Evolutionary conservation across 2,329 filamentous ascomycete species (phyloP).

Genomic region (Leptographium flavum): DNA sequence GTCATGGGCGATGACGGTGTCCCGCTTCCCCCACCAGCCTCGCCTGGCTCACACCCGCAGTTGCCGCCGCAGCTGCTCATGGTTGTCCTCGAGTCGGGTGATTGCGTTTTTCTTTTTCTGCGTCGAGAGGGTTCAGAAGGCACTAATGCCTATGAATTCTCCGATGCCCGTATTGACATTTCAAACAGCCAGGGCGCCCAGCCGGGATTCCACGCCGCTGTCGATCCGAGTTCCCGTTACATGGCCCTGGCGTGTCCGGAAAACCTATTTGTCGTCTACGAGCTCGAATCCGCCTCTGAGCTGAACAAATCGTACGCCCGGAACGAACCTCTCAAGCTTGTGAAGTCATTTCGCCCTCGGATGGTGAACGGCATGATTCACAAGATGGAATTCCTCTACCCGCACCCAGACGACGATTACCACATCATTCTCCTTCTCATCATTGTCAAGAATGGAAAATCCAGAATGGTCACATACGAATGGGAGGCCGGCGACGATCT

Average conservation of each 20-base stretch:
- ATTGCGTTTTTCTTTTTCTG: conserved; percentile 66
- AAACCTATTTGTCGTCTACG: conserved; percentile 56
- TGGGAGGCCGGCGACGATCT: conserved; percentile 42
- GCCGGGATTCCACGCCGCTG: conserved; percentile 52
- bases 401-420: conserved; percentile 48
- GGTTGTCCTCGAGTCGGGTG: conserved; percentile 58
- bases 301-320: conserved; percentile 35
- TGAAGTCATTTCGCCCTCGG: conserved; percentile 32
- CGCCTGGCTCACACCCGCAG: background rate
- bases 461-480: conserved; percentile 42
- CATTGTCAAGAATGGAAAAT: conserved; percentile 30
- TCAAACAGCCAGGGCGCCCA: conserved; percentile 42
- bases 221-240: conserved; percentile 62
- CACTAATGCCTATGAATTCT: conserved; percentile 41
- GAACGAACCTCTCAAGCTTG: conserved; percentile 37
- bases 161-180: conserved; percentile 42
- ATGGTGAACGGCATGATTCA: conserved; percentile 59
- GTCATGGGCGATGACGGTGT: background rate
- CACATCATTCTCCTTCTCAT: conserved; percentile 67
- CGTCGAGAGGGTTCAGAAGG: conserved; percentile 20
- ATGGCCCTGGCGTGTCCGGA: conserved; percentile 58
- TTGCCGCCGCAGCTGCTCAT: conserved; percentile 71
- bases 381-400: conserved; percentile 75
- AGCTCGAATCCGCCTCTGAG: conserved; percentile 42
- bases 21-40: too few species aligned